Base-by-base conservation (phyloP, 441 rosid species). In the Eruca vesicaria region DNA sequence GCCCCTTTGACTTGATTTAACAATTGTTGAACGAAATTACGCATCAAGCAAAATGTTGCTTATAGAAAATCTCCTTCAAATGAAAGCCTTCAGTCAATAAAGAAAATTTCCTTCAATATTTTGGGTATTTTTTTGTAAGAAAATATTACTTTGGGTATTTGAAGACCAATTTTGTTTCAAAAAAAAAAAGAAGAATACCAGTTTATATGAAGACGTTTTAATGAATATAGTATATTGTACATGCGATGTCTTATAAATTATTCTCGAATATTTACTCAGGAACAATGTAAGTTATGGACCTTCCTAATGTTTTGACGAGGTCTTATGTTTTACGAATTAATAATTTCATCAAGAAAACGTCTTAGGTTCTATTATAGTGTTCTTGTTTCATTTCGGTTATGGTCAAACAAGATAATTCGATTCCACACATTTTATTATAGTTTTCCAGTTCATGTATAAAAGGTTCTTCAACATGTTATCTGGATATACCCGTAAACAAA, bases 1-100 rank as follows among this genome's bases (percentile, higher is more conserved):
- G 4, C 6, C 31, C 62, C 56, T 74, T 75, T 75, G 69, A 75
- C 78, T 75, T 75, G 68, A 75, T 26, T 60, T 26, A 11, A 45
- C 33, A 32, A 26, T 35, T 50, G 21, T 45, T 68, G 32, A 66
- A 59, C 36, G 28, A 58, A 66, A 58, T 35, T 69, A 29, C 63
- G 64, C 26, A 53, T 74, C 52, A 58, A 19, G 19, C 66, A 66
- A 43, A 29, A 43, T 43, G 21, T 57, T 73, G 59, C 60, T 14
- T 65, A 56, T 41, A 12, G 18, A 38, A 29, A 4, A 21, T 65
- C 57, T 65, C 28, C 28, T 20, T 66, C 4, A 3, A 14, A n/a
- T n/a, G n/a, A n/a, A n/a, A n/a, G n/a, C n/a, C n/a, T n/a, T n/a
- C n/a, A n/a, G n/a, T n/a, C n/a, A n/a, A n/a, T n/a, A n/a, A n/a